A percentile compares a stretch with the other conserved stretches of the same genome.
Conservation (phyloP, 31 red algal species). For the Odonthalia washingtoniensis region DNA sequence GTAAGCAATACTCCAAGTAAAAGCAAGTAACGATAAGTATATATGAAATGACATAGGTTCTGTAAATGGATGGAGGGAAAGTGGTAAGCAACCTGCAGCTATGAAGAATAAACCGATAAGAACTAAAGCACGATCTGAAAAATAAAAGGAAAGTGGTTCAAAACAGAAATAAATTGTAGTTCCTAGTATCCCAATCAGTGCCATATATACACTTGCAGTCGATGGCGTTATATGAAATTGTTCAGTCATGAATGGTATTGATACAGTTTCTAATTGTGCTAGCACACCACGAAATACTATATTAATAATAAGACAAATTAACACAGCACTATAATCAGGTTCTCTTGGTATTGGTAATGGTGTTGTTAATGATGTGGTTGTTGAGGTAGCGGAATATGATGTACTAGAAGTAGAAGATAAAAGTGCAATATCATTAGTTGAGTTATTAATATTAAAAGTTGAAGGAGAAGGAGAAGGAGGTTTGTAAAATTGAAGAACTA, state of each 20-base stretch:
- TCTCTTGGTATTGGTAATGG: background rate
- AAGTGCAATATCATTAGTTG: background rate
- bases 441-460: background rate
- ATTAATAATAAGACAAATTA: conserved; percentile 69
- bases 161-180: conserved; percentile 66
- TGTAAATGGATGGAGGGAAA: background rate
- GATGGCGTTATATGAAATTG: conserved; percentile 16
- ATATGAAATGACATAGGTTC: conserved; percentile 20
- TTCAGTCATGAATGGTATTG: conserved; percentile 70
- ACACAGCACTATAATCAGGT: conserved; percentile 50
- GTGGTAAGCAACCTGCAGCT: conserved; percentile 37
- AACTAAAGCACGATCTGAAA: conserved; percentile 55
- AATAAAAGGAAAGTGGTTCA: conserved; percentile 44
- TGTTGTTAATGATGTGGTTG: background rate
- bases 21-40: conserved; percentile 50
- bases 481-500: conserved; percentile 37
- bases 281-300: conserved; percentile 73
- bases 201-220: conserved; percentile 47
- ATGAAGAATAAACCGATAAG: conserved; percentile 51
- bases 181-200: conserved; percentile 67
- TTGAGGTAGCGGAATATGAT: background rate
- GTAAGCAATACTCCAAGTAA: conserved; percentile 79
- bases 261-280: conserved; percentile 81
- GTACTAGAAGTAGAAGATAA: background rate
- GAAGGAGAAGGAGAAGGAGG: conserved; percentile 33